These are phyloP conservation scores for Mucor saturninus DNA, from an alignment of 371 early-diverging fungal genomes.

Conservation along the genomic window DNA sequence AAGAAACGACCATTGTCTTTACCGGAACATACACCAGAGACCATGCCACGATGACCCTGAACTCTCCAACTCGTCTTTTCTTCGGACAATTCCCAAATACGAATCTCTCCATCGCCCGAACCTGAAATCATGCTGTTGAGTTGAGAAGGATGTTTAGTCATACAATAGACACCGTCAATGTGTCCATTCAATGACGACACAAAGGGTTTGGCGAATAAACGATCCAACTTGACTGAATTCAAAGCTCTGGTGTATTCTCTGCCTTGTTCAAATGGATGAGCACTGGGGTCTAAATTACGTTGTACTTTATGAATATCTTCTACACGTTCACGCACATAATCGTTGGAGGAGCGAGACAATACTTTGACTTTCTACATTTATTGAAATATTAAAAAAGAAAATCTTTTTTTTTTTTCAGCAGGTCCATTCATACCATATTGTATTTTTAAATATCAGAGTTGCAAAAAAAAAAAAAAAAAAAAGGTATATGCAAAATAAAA, in stretches of 20 bases:
- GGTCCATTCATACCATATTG: too few relatives aligned
- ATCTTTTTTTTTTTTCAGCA: not conserved
- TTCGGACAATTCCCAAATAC: slow-evolving; percentile 82
- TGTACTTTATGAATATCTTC: slow-evolving; percentile 90
- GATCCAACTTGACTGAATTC: slow-evolving; percentile 94
- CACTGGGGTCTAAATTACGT: slow-evolving; percentile 87
- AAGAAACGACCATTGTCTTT: slow-evolving; percentile 72
- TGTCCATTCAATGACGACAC: slow-evolving; percentile 90
- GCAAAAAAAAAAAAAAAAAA: too few relatives aligned
- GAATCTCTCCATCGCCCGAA: slow-evolving; percentile 93
- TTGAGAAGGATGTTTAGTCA: slow-evolving; percentile 90
- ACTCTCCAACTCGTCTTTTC: slow-evolving; percentile 76
- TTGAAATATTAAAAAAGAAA: slow-evolving; percentile 3
- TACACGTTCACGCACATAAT: slow-evolving; percentile 82
- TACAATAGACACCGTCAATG: slow-evolving; percentile 95
- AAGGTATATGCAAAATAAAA: not conserved
- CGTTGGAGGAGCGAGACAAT: slow-evolving; percentile 83
- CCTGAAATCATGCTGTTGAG: slow-evolving; percentile 86
- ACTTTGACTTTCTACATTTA: slow-evolving; percentile 82
- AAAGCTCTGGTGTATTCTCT: slow-evolving; percentile 98
- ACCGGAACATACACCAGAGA: slow-evolving; percentile 77
- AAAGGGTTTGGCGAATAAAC: slow-evolving; percentile 99
- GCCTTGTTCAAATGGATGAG: slow-evolving; percentile 96
- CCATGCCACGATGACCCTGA: slow-evolving; percentile 81
- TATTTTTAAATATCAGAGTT: too few relatives aligned